Conservation (phyloP, 2,329 filamentous ascomycete species). For the Metarhizium robertsii region DNA sequence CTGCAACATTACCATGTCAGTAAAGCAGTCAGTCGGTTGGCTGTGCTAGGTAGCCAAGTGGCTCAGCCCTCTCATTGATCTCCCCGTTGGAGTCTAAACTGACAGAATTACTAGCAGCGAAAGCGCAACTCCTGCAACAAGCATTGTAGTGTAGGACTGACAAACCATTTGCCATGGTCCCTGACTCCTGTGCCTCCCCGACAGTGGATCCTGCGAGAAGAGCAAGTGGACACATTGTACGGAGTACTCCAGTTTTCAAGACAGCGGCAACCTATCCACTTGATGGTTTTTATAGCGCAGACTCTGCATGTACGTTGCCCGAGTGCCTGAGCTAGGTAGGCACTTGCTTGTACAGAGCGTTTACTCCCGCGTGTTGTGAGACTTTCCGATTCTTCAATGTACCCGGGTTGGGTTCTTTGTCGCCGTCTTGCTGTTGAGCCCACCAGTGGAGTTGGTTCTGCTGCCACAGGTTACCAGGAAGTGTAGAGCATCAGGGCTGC, state of each 20-base stretch:
- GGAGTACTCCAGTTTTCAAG: background rate
- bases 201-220: background rate
- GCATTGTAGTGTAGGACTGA: background rate
- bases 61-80: background rate
- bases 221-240: background rate
- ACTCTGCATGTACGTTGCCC: too few species aligned
- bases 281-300: background rate
- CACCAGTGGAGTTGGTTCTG: too few species aligned
- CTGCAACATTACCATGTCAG: too few species aligned
- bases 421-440: too few species aligned
- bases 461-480: too few species aligned
- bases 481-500: too few species aligned
- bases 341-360: too few species aligned
- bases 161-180: background rate
- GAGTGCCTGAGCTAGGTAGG: too few species aligned
- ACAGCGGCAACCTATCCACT: background rate
- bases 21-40: background rate
- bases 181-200: background rate
- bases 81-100: background rate
- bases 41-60: background rate
- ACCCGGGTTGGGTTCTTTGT: too few species aligned
- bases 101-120: background rate
- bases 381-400: too few species aligned
- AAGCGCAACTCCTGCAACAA: too few species aligned
- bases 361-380: too few species aligned